These are phyloP conservation scores for Fusarium metavorans DNA, from an alignment of 2,329 filamentous ascomycete genomes.

Conservation along the genomic window DNA sequence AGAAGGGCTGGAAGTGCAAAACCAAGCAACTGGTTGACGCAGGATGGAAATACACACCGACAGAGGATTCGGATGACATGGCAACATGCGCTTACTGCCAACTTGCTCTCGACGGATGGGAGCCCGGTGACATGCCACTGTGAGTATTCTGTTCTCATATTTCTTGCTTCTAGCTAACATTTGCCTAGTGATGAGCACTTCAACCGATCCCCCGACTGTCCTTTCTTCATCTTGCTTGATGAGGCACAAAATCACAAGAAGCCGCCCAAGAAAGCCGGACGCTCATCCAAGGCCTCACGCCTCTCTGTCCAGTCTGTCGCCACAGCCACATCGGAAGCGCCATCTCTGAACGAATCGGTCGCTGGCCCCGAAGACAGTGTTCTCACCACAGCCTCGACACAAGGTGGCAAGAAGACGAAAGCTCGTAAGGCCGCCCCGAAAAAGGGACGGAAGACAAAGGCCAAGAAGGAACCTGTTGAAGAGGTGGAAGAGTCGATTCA, in stretches of 20 bases:
- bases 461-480: constrained; percentile 66
- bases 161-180: constrained; percentile 39
- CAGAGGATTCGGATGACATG: constrained; percentile 85
- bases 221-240: constrained; percentile 81
- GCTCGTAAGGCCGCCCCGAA: constrained; percentile 62
- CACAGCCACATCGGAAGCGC: constrained; percentile 62
- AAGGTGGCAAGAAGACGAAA: constrained; percentile 68
- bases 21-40: constrained; percentile 91
- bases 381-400: constrained; percentile 69
- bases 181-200: constrained; percentile 82
- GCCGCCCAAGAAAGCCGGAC: constrained; percentile 61
- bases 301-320: constrained; percentile 69
- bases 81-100: constrained; percentile 93
- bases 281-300: constrained; percentile 77
- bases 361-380: constrained; percentile 69
- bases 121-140: constrained; percentile 89
- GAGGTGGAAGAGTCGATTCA: constrained; percentile 47
- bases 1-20: constrained; percentile 91
- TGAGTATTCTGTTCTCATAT: constrained; percentile 57
- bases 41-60: constrained; percentile 94
- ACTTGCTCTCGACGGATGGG: constrained; percentile 93
- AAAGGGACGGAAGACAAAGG: constrained; percentile 49
- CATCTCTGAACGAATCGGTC: constrained; percentile 61
- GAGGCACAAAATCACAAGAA: constrained; percentile 68
- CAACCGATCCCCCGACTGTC: constrained; percentile 80